Base-by-base conservation (phyloP, 345 rosid genomes). In the Reutealis trisperma region DNA sequence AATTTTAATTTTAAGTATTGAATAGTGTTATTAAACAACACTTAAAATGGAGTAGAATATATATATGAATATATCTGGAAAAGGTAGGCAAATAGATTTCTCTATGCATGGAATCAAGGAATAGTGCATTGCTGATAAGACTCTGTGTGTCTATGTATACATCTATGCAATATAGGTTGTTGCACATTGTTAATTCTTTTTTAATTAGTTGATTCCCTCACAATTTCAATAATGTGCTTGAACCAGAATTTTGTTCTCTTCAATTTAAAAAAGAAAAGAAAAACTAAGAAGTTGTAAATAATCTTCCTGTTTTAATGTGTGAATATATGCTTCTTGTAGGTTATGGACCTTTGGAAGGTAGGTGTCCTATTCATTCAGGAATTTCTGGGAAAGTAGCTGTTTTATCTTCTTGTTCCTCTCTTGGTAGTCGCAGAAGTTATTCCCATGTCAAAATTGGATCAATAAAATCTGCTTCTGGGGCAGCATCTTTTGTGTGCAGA, bases 401-500 rank as follows among this genome's bases (percentile, higher is more conserved):
- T 18, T 9, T 83, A 54, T 74, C 87, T 24, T 80, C 86, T 44
- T 76, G 80, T 84, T 73, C 84, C 52, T 86, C 85, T 27, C 77
- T 45, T 79, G 64, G 73, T 63, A 82, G 79, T 51, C 65, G 34
- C 60, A 80, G 79, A 81, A 75, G 57, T 32, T 34, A 16, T 63
- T 77, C 85, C 34, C 86, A 74, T 34, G 67, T 86, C 45, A 82
- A 83, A 75, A 80, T 82, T 55, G 82, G 86, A 61, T 81, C 81
- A 10, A 64, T 85, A 60, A 88, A 79, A 79, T 86, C 72, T 69
- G 47, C 75, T 76, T 58, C 81, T 25, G 76, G 58, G 78, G 82
- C 80, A 80, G 75, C 75, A 64, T 83, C 86, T 69, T 82, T 90
- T 32, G 84, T 83, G 18, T 92, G 97, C 83, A 85, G 44, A 82